Evolutionary conservation across 2,329 filamentous ascomycete genomes (phyloP).

Genomic region (Trichophyton mentagrophytes): DNA sequence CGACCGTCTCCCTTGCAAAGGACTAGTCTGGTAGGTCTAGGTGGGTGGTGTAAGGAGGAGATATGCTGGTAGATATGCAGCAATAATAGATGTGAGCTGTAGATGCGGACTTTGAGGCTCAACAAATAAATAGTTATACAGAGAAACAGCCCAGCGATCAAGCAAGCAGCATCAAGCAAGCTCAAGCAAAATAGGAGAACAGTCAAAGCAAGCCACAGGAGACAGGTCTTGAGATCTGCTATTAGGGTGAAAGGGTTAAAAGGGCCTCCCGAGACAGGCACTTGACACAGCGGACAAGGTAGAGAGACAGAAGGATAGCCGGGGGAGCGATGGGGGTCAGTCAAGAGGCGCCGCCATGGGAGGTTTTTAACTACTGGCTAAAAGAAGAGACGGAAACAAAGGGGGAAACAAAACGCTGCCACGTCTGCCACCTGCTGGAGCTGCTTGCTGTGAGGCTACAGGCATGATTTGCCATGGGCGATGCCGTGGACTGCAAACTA

Average conservation of each 20-base stretch:
- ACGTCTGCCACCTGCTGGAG: not conserved
- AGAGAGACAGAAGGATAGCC: not conserved
- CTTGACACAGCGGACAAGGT: not conserved
- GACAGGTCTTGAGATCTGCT: not conserved
- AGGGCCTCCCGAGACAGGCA: not conserved
- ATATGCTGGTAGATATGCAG: not conserved
- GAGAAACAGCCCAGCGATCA: not conserved
- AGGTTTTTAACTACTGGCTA: not conserved
- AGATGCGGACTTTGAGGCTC: constrained; percentile 1
- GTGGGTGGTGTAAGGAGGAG: not conserved
- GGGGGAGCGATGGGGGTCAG: not conserved
- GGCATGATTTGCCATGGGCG: not conserved
- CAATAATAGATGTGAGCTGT: not conserved
- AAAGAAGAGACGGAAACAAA: not conserved
- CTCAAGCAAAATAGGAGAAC: not conserved
- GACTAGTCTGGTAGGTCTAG: not conserved
- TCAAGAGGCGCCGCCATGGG: not conserved
- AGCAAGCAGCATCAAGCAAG: not conserved
- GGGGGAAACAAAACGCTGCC: not conserved
- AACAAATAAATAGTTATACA: not conserved
- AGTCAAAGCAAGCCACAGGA: not conserved
- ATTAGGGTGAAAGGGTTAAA: not conserved
- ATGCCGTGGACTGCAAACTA: not conserved
- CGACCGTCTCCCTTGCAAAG: no score
- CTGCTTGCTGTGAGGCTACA: not conserved